Conservation (phyloP, 345 rosid species). For the Brassica carinata region DNA sequence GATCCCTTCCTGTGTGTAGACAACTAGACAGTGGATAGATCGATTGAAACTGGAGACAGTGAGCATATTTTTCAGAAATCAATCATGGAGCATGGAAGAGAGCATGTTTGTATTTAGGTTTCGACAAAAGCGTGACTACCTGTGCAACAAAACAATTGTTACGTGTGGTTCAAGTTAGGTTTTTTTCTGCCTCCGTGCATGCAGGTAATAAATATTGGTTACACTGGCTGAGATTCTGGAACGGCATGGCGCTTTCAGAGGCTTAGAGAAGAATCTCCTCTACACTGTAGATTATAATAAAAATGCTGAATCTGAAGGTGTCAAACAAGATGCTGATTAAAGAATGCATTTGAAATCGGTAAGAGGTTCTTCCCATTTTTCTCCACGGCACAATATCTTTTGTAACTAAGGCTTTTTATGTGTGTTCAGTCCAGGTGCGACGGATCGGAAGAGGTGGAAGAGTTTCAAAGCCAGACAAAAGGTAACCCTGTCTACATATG, state of each 20-base stretch:
- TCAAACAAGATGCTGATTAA: neutral
- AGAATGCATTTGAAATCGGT: neutral
- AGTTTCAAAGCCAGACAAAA: too few relatives aligned
- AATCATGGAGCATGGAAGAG: constrained; percentile 83
- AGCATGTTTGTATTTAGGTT: constrained; percentile 51
- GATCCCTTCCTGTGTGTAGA: constrained; percentile 49
- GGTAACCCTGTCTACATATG: too few relatives aligned
- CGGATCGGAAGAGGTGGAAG: too few relatives aligned
- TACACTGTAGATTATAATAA: neutral
- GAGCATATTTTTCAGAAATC: constrained; percentile 91
- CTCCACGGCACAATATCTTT: neutral
- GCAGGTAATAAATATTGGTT: constrained; percentile 67
- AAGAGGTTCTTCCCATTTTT: neutral
- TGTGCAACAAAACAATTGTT: neutral
- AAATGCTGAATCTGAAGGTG: neutral
- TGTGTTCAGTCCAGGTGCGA: neutral
- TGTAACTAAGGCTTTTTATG: neutral
- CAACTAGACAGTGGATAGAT: constrained; percentile 82
- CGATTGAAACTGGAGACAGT: constrained; percentile 88
- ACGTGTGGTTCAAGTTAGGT: constrained; percentile 8
- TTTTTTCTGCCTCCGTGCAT: constrained; percentile 34
- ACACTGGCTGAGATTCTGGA: constrained; percentile 90
- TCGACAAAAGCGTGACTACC: neutral
- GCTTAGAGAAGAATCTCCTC: constrained; percentile 80
- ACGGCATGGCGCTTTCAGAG: constrained; percentile 71